Conservation (phyloP, 371 early-diverging fungal genomes). For the Scutellospora calospora region DNA sequence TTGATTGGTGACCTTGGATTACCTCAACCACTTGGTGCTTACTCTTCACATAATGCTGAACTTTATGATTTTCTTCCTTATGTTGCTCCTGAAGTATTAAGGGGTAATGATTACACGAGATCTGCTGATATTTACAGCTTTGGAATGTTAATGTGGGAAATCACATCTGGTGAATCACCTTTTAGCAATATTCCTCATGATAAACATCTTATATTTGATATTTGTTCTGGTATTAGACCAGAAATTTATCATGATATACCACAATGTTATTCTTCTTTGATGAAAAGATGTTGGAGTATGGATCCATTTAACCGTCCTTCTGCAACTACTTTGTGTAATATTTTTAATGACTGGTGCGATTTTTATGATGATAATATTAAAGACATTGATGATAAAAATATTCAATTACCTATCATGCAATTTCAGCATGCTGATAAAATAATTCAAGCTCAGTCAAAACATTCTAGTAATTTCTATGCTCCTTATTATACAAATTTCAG, state of each 20-base stretch:
- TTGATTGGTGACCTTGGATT: background rate
- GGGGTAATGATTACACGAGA: background rate
- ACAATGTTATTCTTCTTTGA: background rate
- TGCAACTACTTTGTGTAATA: background rate
- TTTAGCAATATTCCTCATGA: constrained; percentile 27
- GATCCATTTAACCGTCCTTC: constrained; percentile 16
- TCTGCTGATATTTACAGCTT: constrained; percentile 40
- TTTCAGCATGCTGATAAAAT: no score
- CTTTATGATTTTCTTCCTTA: constrained; percentile 26
- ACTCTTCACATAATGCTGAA: background rate
- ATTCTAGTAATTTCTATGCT: no score
- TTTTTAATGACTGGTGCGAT: background rate
- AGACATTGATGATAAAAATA: no score
- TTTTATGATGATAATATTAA: no score
- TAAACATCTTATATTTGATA: background rate
- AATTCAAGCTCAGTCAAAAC: no score
- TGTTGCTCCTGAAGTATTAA: constrained; percentile 34
- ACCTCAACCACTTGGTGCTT: background rate
- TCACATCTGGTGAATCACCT: background rate
- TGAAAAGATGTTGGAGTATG: constrained; percentile 13
- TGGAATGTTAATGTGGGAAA: constrained; percentile 29
- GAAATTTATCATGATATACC: constrained; percentile 15
- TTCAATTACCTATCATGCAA: no score
- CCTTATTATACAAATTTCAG: no score
- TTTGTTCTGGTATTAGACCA: constrained; percentile 9